These are phyloP conservation scores for Neurospora sp. DNA, from an alignment of 495 filamentous ascomycete species.

Conservation along the genomic window DNA sequence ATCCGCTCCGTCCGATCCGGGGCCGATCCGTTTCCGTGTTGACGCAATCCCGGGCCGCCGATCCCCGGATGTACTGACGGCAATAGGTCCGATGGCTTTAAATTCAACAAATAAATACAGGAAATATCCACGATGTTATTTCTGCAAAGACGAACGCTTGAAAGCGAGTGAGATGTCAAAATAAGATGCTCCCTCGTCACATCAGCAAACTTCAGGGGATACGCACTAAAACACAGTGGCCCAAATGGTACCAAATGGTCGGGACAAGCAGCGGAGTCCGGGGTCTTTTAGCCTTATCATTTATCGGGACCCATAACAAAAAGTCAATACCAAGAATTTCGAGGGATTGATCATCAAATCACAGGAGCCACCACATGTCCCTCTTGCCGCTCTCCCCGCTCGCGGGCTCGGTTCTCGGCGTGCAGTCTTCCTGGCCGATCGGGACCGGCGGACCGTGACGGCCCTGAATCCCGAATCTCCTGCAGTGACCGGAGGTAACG, in stretches of 20 bases:
- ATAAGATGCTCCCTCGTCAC: not conserved
- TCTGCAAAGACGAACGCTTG: not conserved
- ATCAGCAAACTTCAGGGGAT: not conserved
- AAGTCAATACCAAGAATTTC: too few relatives aligned
- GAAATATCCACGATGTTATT: too few relatives aligned
- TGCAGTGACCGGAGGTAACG: not conserved
- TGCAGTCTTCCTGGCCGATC: not conserved
- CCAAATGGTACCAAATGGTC: not conserved
- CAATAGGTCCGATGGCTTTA: not conserved
- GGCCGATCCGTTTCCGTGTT: not conserved
- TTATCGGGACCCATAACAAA: not conserved
- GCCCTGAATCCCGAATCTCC: not conserved
- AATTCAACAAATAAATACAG: too few relatives aligned
- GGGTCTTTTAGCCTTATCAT: not conserved
- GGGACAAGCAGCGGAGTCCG: not conserved
- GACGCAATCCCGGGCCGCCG: not conserved
- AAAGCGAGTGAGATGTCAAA: too few relatives aligned
- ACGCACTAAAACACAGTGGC: not conserved
- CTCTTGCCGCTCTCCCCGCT: not conserved
- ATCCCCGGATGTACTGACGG: not conserved
- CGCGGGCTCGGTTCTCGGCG: not conserved
- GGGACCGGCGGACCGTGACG: not conserved
- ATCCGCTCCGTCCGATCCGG: not conserved
- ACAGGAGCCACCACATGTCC: not conserved
- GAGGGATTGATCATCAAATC: not conserved